These are phyloP conservation scores for Eustoma russellianum DNA, from an alignment of 257 asterid species.

Conservation along the genomic window DNA sequence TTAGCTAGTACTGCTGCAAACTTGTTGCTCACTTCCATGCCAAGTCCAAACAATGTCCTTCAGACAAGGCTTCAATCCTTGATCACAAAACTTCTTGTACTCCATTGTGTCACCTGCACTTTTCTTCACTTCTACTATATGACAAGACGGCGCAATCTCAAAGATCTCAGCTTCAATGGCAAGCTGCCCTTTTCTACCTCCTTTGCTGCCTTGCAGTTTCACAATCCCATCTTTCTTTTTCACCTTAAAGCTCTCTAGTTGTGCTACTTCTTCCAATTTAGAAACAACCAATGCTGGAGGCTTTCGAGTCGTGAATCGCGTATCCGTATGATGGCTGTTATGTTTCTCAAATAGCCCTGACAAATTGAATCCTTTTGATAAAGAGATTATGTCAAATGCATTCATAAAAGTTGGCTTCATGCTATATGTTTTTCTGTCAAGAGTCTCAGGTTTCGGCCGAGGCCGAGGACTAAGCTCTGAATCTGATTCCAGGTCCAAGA, in stretches of 20 bases:
- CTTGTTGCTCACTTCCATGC: constrained; percentile 24
- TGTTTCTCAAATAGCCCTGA: constrained; percentile 63
- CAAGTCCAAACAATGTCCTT: constrained; percentile 67
- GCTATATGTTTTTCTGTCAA: neutral
- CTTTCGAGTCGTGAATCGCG: constrained; percentile 52
- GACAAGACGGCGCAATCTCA: constrained; percentile 85
- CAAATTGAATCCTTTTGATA: constrained; percentile 62
- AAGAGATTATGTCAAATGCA: constrained; percentile 82
- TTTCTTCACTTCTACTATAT: constrained; percentile 80
- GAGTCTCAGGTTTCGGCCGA: constrained; percentile 1
- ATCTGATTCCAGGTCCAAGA: constrained; percentile 34
- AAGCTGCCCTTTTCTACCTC: constrained; percentile 67
- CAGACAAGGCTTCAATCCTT: constrained; percentile 71
- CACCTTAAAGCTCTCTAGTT: constrained; percentile 47
- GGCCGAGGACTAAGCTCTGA: constrained; percentile 17
- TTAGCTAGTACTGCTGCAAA: no score
- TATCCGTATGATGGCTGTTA: constrained; percentile 16
- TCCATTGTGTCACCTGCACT: constrained; percentile 74
- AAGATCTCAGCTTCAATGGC: constrained; percentile 75
- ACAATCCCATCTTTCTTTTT: constrained; percentile 52
- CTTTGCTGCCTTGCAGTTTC: constrained; percentile 51
- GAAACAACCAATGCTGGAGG: constrained; percentile 51
- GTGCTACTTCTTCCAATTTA: constrained; percentile 65
- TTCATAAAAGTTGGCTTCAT: constrained; percentile 42
- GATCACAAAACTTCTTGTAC: constrained; percentile 59